These are phyloP conservation scores for Thelephora terrestris DNA, from an alignment of 1,284 basidiomycete genomes.

Conservation along the genomic window DNA sequence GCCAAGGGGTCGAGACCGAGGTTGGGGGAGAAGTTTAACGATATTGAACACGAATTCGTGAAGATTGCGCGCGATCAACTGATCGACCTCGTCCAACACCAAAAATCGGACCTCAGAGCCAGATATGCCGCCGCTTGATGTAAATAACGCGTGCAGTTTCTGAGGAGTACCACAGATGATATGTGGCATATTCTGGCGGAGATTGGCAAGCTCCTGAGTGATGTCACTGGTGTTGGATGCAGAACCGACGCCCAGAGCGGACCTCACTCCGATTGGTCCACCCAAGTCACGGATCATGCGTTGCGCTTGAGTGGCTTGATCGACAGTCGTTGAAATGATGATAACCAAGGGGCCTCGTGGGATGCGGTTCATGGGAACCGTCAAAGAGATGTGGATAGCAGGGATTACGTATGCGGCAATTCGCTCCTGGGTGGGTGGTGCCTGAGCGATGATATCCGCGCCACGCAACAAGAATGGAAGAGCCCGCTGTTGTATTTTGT, in stretches of 20 bases:
- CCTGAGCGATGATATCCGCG: conserved; percentile 95
- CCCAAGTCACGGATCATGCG: conserved; percentile 95
- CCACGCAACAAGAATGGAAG: conserved; percentile 91
- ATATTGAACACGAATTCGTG: conserved; percentile 93
- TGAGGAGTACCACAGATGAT: conserved; percentile 96
- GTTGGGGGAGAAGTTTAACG: conserved; percentile 80
- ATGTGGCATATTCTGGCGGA: conserved; percentile 89
- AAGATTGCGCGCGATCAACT: conserved; percentile 91
- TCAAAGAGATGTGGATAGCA: conserved; percentile 79
- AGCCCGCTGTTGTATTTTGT: conserved; percentile 96
- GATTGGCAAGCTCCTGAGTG: conserved; percentile 66
- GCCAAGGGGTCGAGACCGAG: conserved; percentile 57
- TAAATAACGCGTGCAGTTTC: conserved; percentile 89
- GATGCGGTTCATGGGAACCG: conserved; percentile 38
- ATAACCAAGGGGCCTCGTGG: conserved; percentile 77
- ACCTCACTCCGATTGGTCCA: conserved; percentile 81
- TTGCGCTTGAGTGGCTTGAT: conserved; percentile 97
- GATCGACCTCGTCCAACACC: conserved; percentile 95
- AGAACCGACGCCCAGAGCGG: conserved; percentile 77
- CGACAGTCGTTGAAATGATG: conserved; percentile 95
- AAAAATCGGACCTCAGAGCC: conserved; percentile 85
- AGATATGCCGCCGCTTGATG: conserved; percentile 60
- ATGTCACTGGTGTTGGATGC: conserved; percentile 57
- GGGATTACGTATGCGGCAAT: conserved; percentile 97
- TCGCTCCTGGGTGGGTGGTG: conserved; percentile 95